phyloP scores from a whole-genome alignment of 2,329 filamentous ascomycete species.

The Phyllosticta citriasiana region DNA sequence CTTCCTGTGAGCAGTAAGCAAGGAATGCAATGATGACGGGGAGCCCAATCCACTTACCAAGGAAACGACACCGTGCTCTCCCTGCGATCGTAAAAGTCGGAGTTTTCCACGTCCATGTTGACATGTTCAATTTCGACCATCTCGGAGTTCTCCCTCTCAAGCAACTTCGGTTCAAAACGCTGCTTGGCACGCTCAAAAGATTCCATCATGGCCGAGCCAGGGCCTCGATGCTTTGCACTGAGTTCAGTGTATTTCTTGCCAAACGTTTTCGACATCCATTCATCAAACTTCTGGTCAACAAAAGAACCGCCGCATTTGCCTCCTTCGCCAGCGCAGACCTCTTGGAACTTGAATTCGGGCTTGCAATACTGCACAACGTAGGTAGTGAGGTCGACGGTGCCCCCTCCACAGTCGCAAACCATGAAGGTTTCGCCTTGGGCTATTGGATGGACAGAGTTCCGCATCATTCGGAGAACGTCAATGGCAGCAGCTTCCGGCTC shows the following conservation, averaged over 20 bases:
- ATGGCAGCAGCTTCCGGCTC: constrained; percentile 74
- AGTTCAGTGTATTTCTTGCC: constrained; percentile 18
- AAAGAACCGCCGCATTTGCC: constrained; percentile 70
- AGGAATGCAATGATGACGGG: too few species aligned
- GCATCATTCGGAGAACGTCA: constrained; percentile 43
- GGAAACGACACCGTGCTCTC: constrained; percentile 57
- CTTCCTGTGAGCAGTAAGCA: constrained; percentile 41
- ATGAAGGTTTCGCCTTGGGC: constrained; percentile 51
- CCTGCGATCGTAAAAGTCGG: constrained; percentile 62
- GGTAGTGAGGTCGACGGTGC: constrained; percentile 65
- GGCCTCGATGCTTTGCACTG: constrained; percentile 15
- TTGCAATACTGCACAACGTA: constrained; percentile 55
- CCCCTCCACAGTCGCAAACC: constrained; percentile 48
- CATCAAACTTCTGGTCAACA: constrained; percentile 27
- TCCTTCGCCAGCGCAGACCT: constrained; percentile 66
- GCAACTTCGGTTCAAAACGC: constrained; percentile 16
- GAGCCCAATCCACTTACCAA: too few species aligned
- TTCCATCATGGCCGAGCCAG: constrained; percentile 26
- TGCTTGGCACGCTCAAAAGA: constrained; percentile 23
- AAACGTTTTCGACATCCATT: too few species aligned
- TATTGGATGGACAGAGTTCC: constrained; percentile 61
- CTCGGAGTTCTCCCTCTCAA: background rate
- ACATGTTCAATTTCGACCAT: background rate
- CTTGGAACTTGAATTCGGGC: constrained; percentile 62
- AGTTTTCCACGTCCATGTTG: background rate